Evolutionary conservation across 345 rosid species (phyloP).

Genomic region (Eutrema heterophyllum): DNA sequence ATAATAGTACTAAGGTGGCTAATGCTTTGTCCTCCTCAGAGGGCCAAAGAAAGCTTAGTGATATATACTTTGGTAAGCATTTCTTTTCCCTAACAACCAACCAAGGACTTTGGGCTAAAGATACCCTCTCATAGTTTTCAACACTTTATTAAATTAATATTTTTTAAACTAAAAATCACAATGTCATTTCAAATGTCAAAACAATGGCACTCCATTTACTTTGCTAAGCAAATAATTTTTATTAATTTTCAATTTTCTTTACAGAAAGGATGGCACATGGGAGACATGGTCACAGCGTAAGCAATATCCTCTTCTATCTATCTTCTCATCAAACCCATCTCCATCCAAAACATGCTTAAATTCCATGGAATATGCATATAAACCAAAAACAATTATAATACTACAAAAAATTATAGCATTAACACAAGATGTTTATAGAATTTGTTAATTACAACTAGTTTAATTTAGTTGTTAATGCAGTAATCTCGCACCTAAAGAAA

Average conservation of each 20-base stretch:
- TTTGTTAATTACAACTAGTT: neutral
- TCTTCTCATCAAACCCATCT: conserved; percentile 32
- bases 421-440: neutral
- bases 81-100: conserved; percentile 77
- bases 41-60: conserved; percentile 39
- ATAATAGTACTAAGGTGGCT: conserved; percentile 16
- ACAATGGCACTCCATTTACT: conserved; percentile 10
- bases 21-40: conserved; percentile 25
- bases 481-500: neutral
- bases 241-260: conserved; percentile 43
- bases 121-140: conserved; percentile 31
- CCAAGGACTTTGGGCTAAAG: conserved; percentile 44
- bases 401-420: neutral
- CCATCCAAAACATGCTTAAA: conserved; percentile 20
- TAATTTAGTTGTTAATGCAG: neutral
- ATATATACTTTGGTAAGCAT: conserved; percentile 35
- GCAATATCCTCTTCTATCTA: conserved; percentile 63
- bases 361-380: conserved; percentile 16
- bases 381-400: neutral
- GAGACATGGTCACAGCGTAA: conserved; percentile 56
- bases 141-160: conserved; percentile 29
- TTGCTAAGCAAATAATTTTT: conserved; percentile 46
- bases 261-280: conserved; percentile 92
- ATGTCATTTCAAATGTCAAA: conserved; percentile 31
- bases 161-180: neutral